Conservation (phyloP, 148 eudicot species). For the Pharnaceum exiguum region DNA sequence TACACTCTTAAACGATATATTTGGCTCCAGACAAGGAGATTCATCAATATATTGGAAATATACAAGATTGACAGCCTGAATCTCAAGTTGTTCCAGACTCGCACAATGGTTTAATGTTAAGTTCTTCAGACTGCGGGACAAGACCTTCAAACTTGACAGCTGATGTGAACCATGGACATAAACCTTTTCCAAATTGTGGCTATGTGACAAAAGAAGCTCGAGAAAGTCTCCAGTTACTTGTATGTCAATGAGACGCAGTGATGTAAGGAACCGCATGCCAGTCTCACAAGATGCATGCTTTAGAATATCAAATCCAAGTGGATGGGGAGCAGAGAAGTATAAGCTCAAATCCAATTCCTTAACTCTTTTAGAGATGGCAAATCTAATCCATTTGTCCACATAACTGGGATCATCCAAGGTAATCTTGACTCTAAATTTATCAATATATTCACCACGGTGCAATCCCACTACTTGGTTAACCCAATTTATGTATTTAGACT, state of each 20-base stretch:
- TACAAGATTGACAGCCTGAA: not conserved
- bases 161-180: not conserved
- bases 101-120: not conserved
- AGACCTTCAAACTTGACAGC: not conserved
- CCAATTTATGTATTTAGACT: not conserved
- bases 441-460: not conserved
- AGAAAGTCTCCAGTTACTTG: not conserved
- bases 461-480: not conserved
- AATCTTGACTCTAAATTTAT: not conserved
- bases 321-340: not conserved
- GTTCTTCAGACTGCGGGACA: not conserved
- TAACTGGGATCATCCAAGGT: not conserved
- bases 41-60: not conserved
- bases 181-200: slow-evolving; percentile 2
- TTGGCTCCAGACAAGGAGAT: not conserved
- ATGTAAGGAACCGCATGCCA: not conserved
- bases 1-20: slow-evolving; percentile 1
- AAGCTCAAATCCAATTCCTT: not conserved
- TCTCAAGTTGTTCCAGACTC: not conserved
- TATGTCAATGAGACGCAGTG: not conserved
- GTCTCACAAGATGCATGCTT: not conserved
- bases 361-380: slow-evolving; percentile 1
- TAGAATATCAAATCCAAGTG: not conserved
- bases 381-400: not conserved
- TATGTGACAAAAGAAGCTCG: not conserved